A percentile compares a stretch with the other conserved stretches of the same genome.
Conservation (phyloP, 2,329 filamentous ascomycete genomes). For the Fusarium gaditjirri region DNA sequence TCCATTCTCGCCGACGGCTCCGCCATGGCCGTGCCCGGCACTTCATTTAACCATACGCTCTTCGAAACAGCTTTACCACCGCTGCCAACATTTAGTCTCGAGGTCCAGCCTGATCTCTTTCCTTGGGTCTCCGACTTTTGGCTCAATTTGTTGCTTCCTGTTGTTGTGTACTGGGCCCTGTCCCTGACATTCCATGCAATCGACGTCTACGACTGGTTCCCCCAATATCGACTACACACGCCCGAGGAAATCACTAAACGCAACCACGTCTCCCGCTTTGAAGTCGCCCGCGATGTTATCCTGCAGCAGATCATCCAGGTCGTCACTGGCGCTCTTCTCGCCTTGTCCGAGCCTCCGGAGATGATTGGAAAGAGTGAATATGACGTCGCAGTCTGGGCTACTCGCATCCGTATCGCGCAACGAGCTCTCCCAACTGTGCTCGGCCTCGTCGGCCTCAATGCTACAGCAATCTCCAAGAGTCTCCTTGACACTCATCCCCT, state of each 20-base stretch:
- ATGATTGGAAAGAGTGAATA: slow-evolving; percentile 82
- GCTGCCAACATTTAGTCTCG: slow-evolving; percentile 82
- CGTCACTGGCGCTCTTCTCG: slow-evolving; percentile 72
- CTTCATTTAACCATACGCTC: slow-evolving; percentile 60
- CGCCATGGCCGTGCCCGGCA: slow-evolving; percentile 52
- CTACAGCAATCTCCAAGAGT: slow-evolving; percentile 78
- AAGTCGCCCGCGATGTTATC: slow-evolving; percentile 90
- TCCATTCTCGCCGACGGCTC: slow-evolving; percentile 46
- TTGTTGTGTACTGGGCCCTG: slow-evolving; percentile 87
- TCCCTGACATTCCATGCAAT: slow-evolving; percentile 89
- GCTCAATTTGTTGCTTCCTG: slow-evolving; percentile 78
- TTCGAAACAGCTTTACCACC: slow-evolving; percentile 75
- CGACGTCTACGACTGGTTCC: slow-evolving; percentile 85
- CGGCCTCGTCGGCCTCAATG: slow-evolving; percentile 78
- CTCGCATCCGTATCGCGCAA: slow-evolving; percentile 81
- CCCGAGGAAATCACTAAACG: slow-evolving; percentile 89
- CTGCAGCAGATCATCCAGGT: slow-evolving; percentile 93
- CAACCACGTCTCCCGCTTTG: slow-evolving; percentile 85
- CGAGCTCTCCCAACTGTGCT: slow-evolving; percentile 79
- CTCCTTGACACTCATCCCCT: slow-evolving; percentile 76
- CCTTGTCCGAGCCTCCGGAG: slow-evolving; percentile 77
- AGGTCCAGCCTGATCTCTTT: slow-evolving; percentile 76
- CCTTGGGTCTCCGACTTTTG: slow-evolving; percentile 84
- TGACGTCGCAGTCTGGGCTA: slow-evolving; percentile 90
- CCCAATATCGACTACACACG: slow-evolving; percentile 93